Base-by-base conservation (phyloP, 768 basidiomycete species). In the Boletus barrowsii region DNA sequence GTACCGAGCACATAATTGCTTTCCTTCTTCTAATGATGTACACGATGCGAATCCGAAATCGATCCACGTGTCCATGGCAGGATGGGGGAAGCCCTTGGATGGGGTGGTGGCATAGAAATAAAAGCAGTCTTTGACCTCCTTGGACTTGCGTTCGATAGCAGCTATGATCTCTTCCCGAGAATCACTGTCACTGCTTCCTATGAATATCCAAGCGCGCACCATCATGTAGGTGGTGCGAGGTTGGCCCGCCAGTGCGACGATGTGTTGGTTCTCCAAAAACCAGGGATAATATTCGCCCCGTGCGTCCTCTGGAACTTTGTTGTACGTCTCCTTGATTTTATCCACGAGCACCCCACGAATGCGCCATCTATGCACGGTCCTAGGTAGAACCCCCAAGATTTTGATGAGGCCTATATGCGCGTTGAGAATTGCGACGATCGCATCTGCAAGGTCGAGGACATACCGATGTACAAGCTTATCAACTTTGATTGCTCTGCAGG, bases 201-300 rank as follows among this genome's bases (percentile, higher is more conserved):
- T 49, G 17, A 49, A 48, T 15, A 26, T 48, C 53, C 53, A 49
- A 2, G 47, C 33, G 24, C 29, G 35, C 17, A 43, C 15, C 2
- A 22, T 1, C 42, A 43, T 43, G 41, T 35, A 42, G 32, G 36
- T 18, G 2, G 8, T 8, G 17, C 4, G n/a, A 15, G 47, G 53
- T 3, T 43, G 33, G 10, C 47, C 42, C 5, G 42, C 35, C 33
- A 37, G 17, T 14, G 47, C 47, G 22, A 54, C 10, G 35, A 54
- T 24, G 42, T 54, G 47, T 26, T 54, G 33, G 42, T 54, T 49
- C 18, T 48, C n/a, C 41, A 54, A 30, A 41, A 54, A 54, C 53
- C 53, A 54, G 14, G 40, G 10, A 20, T 42, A 47, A 22, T 54
- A 42, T 6, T 14, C 18, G 10, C 47, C 47, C 20, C 53, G 48